phyloP scores from a whole-genome alignment of 192 early-diverging fungal species.

The Coemansia sp. region DNA sequence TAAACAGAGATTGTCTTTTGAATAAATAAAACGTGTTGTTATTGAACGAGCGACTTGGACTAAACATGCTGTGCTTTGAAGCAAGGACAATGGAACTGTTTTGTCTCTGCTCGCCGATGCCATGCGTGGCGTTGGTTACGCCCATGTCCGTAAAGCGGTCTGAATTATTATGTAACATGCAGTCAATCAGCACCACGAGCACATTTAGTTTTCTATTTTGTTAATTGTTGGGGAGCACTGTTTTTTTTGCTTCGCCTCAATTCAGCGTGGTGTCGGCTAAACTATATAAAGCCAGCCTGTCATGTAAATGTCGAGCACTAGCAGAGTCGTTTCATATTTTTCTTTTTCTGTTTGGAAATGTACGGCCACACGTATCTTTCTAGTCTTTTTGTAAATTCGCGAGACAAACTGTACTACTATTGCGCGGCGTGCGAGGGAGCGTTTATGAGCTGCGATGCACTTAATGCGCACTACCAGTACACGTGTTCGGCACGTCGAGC shows the following conservation, averaged over 20 bases:
- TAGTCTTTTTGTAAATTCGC: neutral
- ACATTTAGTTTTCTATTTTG: neutral
- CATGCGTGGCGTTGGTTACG: too few relatives aligned
- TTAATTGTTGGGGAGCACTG: conserved; percentile 4
- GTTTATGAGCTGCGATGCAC: conserved; percentile 15
- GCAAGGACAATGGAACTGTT: too few relatives aligned
- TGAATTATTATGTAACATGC: conserved; percentile 7
- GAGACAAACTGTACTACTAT: conserved; percentile 12
- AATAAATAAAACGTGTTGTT: neutral
- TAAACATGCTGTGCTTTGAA: too few relatives aligned
- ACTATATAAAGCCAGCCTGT: too few relatives aligned
- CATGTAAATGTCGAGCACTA: too few relatives aligned
- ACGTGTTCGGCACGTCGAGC: conserved; percentile 10
- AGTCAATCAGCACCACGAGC: conserved; percentile 1
- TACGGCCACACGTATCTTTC: neutral
- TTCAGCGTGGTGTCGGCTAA: too few relatives aligned
- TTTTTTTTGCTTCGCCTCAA: too few relatives aligned
- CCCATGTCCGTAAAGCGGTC: too few relatives aligned
- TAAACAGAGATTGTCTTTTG: neutral
- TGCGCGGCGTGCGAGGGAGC: conserved; percentile 8
- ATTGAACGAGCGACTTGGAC: too few relatives aligned
- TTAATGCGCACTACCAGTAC: conserved; percentile 13
- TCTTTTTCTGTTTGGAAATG: neutral
- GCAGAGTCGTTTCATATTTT: neutral
- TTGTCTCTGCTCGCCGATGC: too few relatives aligned